Evolutionary conservation across 2,329 filamentous ascomycete species (phyloP).

Genomic region (Aspergillus sp.): DNA sequence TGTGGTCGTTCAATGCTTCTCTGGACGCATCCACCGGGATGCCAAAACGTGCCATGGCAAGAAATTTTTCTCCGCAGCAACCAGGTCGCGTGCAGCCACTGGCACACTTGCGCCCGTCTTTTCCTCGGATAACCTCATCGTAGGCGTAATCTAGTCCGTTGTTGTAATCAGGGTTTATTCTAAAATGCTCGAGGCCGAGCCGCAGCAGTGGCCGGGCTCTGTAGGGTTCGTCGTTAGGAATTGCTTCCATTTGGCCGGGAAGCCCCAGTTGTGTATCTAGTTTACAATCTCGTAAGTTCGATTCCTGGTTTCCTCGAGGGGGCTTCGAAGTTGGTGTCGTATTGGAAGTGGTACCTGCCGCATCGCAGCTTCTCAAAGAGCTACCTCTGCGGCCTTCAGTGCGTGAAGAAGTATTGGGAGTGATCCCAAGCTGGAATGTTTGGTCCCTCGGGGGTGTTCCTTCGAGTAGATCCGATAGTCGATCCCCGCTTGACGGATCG

Average conservation of each 20-base stretch:
- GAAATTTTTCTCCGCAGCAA: conserved; percentile 75
- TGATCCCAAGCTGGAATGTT: conserved; percentile 13
- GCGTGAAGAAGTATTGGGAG: neutral
- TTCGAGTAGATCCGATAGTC: conserved; percentile 36
- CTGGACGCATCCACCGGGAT: conserved; percentile 27
- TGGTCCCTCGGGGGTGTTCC: conserved; percentile 24
- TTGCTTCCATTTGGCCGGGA: conserved; percentile 8
- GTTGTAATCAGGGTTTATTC: conserved; percentile 72
- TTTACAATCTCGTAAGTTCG: neutral
- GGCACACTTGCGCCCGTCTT: conserved; percentile 67
- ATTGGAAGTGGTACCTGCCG: neutral
- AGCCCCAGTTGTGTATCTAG: neutral
- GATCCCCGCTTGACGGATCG: conserved; percentile 16
- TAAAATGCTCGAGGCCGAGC: conserved; percentile 73
- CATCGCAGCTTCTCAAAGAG: neutral
- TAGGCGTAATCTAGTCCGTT: conserved; percentile 72
- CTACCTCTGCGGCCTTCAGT: conserved; percentile 1
- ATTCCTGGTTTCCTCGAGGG: neutral
- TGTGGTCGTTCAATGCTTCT: conserved; percentile 29
- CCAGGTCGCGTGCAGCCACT: conserved; percentile 71
- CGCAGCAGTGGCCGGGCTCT: conserved; percentile 58
- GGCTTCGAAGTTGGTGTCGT: neutral
- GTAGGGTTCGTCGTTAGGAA: conserved; percentile 46
- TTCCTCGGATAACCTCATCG: conserved; percentile 70
- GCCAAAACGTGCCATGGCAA: conserved; percentile 57